Evolutionary conservation across 805 yeast genomes (phyloP).

Genomic region (Candida mattraensis): DNA sequence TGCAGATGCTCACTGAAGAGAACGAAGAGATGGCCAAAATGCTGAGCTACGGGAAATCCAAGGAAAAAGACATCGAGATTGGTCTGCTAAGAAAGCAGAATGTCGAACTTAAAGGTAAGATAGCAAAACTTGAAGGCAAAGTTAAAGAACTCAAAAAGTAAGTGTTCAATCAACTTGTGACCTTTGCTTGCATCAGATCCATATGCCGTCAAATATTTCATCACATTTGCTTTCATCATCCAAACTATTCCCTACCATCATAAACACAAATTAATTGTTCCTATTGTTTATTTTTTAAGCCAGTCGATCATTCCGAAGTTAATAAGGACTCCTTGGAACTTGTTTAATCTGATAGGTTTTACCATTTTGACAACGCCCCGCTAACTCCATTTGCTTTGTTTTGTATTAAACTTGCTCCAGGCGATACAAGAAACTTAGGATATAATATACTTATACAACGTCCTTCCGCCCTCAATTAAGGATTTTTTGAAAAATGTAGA

Average conservation of each 20-base stretch:
- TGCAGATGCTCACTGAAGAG: slow-evolving; percentile 62
- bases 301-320: too few relatives aligned
- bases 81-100: slow-evolving; percentile 57
- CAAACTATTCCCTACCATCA: too few relatives aligned
- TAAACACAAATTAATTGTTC: too few relatives aligned
- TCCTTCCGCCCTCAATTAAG: slow-evolving; percentile 6
- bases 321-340: too few relatives aligned
- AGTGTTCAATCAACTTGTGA: slow-evolving; percentile 5
- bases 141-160: slow-evolving; percentile 20
- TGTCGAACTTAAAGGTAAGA: slow-evolving; percentile 42
- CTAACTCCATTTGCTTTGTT: neutral
- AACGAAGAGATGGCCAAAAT: slow-evolving; percentile 68
- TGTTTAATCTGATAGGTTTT: too few relatives aligned
- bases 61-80: slow-evolving; percentile 66
- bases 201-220: neutral
- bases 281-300: too few relatives aligned
- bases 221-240: neutral
- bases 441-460: slow-evolving; percentile 8
- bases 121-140: slow-evolving; percentile 30
- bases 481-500: slow-evolving; percentile 41
- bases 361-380: too few relatives aligned
- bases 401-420: slow-evolving; percentile 1
- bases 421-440: slow-evolving; percentile 3
- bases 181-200: slow-evolving; percentile 1
- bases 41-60: slow-evolving; percentile 74